Evolutionary conservation across 23 red algal species (phyloP), one percentile per base, ranked within the genome.

Genomic region (Gracilariopsis chorda): DNA sequence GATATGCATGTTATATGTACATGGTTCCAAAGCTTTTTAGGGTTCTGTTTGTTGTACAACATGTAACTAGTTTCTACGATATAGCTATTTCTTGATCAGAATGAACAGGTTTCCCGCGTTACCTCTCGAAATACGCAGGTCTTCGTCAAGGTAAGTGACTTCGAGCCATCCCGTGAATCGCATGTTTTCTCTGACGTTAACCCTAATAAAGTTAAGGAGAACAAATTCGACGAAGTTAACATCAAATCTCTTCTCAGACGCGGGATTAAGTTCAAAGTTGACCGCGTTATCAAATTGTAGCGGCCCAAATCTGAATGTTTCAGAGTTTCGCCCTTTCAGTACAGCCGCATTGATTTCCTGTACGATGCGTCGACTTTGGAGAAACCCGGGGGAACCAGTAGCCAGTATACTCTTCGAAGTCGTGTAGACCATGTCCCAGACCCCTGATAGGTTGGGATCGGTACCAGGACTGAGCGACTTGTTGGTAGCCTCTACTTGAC

Each of bases 351-450:
- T 79, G 8, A 98, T 92, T 42, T 76, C 63, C 91, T 98, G 96
- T 48, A 84, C 90, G 34, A 98, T 91, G 25, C 88, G 56, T 12
- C 49, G 47, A 14, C 91, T 84, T 13, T 88, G 96, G 4, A 92
- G 51, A 58, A 90, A 72, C 4, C 39, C 49, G 56, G 92, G 96
- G 11, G 45, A 71, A 25, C 51, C 64, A 47, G 72, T 74, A 35
- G 85, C 87, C 4, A 98, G 56, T 58, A 98, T 90, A 55, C 53
- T 72, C 0, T 44, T 80, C 20, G 96, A 98, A 23, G 90, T 93
- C 33, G 91, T 98, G 84, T 98, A 98, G 27, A 98, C 47, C 30
- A 94, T 81, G 59, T 91, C 80, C 96, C 96, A 98, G 16, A 49
- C 51, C 24, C 48, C 91, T 7, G 61, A 72, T 19, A 94, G 58